phyloP scores from a whole-genome alignment of 371 early-diverging fungal species.

The Catenaria anguillulae region DNA sequence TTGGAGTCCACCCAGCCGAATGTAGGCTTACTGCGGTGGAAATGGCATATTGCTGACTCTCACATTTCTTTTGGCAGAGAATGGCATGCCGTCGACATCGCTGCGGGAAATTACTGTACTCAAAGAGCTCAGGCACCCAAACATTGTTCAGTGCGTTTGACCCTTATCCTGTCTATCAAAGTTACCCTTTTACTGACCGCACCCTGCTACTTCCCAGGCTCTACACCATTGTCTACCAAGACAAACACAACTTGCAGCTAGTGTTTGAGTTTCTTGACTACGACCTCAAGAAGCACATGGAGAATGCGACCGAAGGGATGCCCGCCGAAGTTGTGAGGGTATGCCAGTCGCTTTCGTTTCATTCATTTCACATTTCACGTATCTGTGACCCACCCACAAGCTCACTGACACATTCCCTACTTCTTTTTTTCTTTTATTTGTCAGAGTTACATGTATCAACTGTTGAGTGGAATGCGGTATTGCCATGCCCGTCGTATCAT shows the following conservation, averaged over 20 bases:
- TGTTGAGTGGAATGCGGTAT: conserved; percentile 63
- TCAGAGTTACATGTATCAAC: conserved; percentile 80
- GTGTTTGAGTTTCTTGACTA: conserved; percentile 94
- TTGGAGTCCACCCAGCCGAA: no score
- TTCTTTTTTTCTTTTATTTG: no score
- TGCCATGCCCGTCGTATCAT: conserved; percentile 79
- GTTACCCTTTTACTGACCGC: no score
- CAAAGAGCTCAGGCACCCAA: conserved; percentile 84
- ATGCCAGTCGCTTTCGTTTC: no score
- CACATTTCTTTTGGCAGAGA: conserved; percentile 31
- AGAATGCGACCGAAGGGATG: conserved; percentile 41
- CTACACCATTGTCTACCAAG: conserved; percentile 79
- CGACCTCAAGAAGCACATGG: conserved; percentile 93
- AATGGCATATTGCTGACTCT: no score
- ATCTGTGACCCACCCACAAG: no score
- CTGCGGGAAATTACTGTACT: conserved; percentile 95
- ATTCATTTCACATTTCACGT: no score
- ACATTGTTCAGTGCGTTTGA: conserved; percentile 47
- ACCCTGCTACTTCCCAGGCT: conserved; percentile 24
- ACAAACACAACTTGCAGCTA: conserved; percentile 76
- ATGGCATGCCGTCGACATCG: conserved; percentile 89
- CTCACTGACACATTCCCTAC: no score
- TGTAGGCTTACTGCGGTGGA: no score
- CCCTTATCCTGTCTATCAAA: no score
- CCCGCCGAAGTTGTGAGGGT: conserved; percentile 53